Evolutionary conservation across 2,329 filamentous ascomycete genomes (phyloP).

Genomic region (Blastomyces silverae): DNA sequence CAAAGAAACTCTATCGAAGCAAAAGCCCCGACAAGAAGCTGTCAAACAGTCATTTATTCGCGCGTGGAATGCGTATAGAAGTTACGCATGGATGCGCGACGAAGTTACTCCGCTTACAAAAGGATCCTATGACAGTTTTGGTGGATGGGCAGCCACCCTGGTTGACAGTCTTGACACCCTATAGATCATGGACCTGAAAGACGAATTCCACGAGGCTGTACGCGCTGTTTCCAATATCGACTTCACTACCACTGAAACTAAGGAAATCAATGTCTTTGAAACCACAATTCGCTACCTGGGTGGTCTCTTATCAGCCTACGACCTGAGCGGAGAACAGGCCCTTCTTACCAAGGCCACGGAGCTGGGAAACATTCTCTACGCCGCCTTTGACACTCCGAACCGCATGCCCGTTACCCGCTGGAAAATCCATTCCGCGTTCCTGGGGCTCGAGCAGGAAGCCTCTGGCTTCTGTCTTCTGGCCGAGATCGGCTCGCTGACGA

Average conservation of each 20-base stretch:
- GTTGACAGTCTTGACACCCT: constrained; percentile 57
- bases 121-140: constrained; percentile 52
- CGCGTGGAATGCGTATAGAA: constrained; percentile 56
- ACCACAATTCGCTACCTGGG: constrained; percentile 50
- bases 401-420: constrained; percentile 24
- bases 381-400: constrained; percentile 34
- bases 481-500: constrained; percentile 35
- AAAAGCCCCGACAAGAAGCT: constrained; percentile 38
- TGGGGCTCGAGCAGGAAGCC: constrained; percentile 25
- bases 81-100: constrained; percentile 58
- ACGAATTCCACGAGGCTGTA: constrained; percentile 52
- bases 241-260: constrained; percentile 40
- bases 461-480: constrained; percentile 27
- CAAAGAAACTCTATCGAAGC: constrained; percentile 32
- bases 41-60: constrained; percentile 49
- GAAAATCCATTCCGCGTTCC: constrained; percentile 25
- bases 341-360: constrained; percentile 49
- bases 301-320: constrained; percentile 49
- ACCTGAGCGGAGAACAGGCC: constrained; percentile 43
- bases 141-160: constrained; percentile 56
- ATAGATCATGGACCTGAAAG: constrained; percentile 54
- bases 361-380: constrained; percentile 50
- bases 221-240: constrained; percentile 48
- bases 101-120: constrained; percentile 54
- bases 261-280: constrained; percentile 43